A percentile compares a stretch with the other conserved stretches of the same genome.
Evolutionary conservation across 1,284 basidiomycete species (phyloP).

Genomic region (Ceratobasidium sp.): DNA sequence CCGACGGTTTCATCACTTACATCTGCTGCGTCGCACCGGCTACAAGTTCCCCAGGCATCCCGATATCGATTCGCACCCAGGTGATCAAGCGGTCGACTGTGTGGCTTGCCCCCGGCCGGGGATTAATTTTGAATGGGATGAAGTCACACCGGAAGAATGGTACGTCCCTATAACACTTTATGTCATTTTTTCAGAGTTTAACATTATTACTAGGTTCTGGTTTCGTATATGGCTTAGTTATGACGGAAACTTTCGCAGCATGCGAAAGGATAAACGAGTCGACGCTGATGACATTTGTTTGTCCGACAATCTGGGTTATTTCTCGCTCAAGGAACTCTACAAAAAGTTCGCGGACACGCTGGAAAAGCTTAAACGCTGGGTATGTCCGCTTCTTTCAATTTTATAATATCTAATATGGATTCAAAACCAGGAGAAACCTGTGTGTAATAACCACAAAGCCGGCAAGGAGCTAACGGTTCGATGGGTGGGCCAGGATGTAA

Average conservation of each 20-base stretch:
- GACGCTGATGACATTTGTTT: constrained; percentile 20
- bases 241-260: constrained; percentile 15
- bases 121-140: constrained; percentile 1
- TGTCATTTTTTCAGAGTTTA: too few species aligned
- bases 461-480: background rate
- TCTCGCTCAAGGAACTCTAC: background rate
- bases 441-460: constrained; percentile 17
- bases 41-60: background rate
- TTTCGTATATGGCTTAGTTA: constrained; percentile 9
- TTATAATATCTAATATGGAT: too few species aligned
- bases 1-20: too few species aligned
- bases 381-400: too few species aligned
- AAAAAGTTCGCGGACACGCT: too few species aligned
- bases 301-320: background rate
- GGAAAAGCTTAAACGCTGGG: too few species aligned
- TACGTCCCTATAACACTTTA: too few species aligned
- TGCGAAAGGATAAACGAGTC: constrained; percentile 9
- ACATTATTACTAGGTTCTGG: background rate
- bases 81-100: constrained; percentile 1
- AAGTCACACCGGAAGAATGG: background rate
- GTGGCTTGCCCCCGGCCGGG: constrained; percentile 12
- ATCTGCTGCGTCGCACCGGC: too few species aligned
- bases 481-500: constrained; percentile 6
- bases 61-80: background rate
- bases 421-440: background rate